Evolutionary conservation across 2,329 filamentous ascomycete genomes (phyloP).

Genomic region (Biscogniauxia mediterranea): DNA sequence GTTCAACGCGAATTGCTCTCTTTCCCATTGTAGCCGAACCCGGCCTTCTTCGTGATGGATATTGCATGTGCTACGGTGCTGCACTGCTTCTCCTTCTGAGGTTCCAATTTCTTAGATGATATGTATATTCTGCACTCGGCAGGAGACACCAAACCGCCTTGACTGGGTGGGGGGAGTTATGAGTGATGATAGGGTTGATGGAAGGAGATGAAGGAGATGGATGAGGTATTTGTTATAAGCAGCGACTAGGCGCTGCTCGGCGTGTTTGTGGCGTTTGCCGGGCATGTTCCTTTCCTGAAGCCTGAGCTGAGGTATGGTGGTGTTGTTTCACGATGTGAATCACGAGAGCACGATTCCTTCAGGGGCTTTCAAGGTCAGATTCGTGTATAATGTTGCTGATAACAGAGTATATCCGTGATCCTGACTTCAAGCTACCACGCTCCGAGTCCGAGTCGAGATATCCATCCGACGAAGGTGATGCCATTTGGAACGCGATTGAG

Average conservation of each 20-base stretch:
- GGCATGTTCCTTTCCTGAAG: not conserved
- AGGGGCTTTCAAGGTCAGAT: slow-evolving; percentile 16
- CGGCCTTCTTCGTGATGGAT: too few relatives aligned
- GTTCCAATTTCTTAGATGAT: too few relatives aligned
- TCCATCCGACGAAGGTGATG: slow-evolving; percentile 25
- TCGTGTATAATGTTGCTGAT: slow-evolving; percentile 21
- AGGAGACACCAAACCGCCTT: too few relatives aligned
- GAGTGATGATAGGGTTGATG: too few relatives aligned
- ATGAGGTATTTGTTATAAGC: not conserved
- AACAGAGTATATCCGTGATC: slow-evolving; percentile 20
- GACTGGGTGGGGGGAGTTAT: too few relatives aligned
- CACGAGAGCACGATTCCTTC: not conserved
- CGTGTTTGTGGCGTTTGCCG: not conserved
- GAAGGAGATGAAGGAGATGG: too few relatives aligned
- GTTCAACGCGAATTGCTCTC: not conserved
- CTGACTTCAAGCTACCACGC: slow-evolving; percentile 17
- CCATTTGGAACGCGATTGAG: slow-evolving; percentile 19
- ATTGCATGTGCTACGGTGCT: not conserved
- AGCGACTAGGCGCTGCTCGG: not conserved
- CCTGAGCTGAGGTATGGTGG: not conserved
- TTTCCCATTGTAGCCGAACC: not conserved
- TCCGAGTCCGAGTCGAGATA: slow-evolving; percentile 31
- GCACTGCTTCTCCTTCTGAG: not conserved
- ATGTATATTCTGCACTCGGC: too few relatives aligned
- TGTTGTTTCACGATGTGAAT: too few relatives aligned